These are phyloP conservation scores for Arctium minus DNA, from an alignment of 129 eudicot genomes.

Conservation along the genomic window DNA sequence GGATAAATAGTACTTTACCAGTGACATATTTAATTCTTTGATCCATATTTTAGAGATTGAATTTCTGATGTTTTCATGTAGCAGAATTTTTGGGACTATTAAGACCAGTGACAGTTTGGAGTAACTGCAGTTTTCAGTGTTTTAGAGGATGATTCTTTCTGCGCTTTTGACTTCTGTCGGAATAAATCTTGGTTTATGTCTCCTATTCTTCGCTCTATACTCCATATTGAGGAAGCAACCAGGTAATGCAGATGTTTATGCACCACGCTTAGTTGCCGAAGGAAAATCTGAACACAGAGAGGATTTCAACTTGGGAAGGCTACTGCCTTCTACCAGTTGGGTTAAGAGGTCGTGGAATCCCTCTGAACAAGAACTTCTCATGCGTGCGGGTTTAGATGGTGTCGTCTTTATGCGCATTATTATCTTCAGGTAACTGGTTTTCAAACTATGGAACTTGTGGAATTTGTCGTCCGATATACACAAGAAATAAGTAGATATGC, in stretches of 20 bases:
- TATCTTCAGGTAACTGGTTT: constrained; percentile 55
- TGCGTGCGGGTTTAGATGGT: constrained; percentile 80
- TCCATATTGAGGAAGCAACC: constrained; percentile 75
- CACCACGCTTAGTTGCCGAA: constrained; percentile 74
- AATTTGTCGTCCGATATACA: background rate
- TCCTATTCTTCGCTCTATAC: constrained; percentile 54
- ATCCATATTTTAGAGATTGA: background rate
- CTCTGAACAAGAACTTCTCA: constrained; percentile 68
- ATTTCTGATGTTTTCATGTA: constrained; percentile 9
- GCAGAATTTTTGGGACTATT: background rate
- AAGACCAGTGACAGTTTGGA: constrained; percentile 6
- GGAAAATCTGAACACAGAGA: constrained; percentile 39
- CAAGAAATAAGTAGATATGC: constrained; percentile 1
- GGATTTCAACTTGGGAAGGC: constrained; percentile 46
- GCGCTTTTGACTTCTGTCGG: constrained; percentile 92
- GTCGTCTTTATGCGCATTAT: constrained; percentile 79
- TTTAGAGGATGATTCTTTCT: constrained; percentile 74
- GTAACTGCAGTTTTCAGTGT: constrained; percentile 1
- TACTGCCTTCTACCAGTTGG: constrained; percentile 80
- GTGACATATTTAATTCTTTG: background rate
- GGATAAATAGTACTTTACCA: background rate
- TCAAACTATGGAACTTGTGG: background rate
- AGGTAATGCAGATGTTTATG: constrained; percentile 64
- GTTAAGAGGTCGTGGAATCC: constrained; percentile 67
- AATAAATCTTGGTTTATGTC: constrained; percentile 78